Conservation (phyloP, 495 filamentous ascomycete species). For the Thozetella sp. region DNA sequence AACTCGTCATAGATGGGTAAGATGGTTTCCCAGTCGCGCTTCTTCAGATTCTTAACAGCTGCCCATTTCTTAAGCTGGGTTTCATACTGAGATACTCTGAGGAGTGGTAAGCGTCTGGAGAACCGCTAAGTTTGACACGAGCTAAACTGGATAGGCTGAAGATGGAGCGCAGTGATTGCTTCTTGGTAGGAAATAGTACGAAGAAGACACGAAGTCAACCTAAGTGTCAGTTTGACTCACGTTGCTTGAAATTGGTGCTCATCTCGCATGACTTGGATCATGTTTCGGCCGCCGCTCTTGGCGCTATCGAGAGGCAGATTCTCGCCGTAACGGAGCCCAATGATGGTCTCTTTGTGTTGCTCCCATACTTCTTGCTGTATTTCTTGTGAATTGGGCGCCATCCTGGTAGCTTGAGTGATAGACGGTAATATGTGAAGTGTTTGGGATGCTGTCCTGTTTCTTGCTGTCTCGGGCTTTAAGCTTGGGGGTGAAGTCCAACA, state of each 20-base stretch:
- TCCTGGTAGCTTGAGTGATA: neutral
- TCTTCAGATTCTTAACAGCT: constrained; percentile 1
- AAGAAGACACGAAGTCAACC: neutral
- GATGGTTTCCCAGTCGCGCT: neutral
- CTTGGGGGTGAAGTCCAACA: neutral
- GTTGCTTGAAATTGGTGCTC: constrained; percentile 3
- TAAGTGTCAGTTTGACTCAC: neutral
- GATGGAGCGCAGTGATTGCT: neutral
- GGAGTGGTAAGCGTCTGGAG: neutral
- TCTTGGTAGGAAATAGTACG: too few relatives aligned
- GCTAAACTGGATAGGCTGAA: neutral
- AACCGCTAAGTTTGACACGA: neutral
- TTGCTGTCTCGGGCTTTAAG: neutral
- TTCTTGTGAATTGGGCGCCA: constrained; percentile 1
- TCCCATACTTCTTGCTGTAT: constrained; percentile 2
- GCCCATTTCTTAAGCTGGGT: constrained; percentile 1
- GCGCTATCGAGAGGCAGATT: neutral
- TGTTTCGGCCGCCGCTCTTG: neutral
- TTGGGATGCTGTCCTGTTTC: too few relatives aligned
- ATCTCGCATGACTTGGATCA: neutral
- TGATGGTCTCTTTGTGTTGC: neutral
- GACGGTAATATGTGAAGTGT: neutral
- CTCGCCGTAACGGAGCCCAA: neutral
- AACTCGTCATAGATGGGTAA: neutral
- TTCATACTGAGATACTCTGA: constrained; percentile 4